Conservation (phyloP, 2,329 filamentous ascomycete species). For the Sporothrix schenckii region DNA sequence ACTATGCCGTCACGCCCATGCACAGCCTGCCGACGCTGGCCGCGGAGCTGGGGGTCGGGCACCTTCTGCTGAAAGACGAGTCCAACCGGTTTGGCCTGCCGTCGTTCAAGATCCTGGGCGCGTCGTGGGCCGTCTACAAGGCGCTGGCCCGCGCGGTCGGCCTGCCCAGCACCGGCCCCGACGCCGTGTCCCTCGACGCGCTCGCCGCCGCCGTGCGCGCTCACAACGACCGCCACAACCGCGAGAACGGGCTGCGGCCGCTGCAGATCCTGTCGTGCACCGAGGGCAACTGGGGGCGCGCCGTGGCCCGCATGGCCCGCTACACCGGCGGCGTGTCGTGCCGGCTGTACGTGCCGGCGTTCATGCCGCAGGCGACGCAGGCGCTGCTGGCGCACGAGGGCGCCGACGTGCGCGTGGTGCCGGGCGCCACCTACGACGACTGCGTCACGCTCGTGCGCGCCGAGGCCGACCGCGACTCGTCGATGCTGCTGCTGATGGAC, state of each 20-base stretch:
- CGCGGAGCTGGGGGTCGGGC: constrained; percentile 57
- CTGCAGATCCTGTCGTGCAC: constrained; percentile 64
- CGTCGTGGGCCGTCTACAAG: constrained; percentile 70
- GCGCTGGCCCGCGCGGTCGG: constrained; percentile 54
- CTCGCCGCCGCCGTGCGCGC: constrained; percentile 42
- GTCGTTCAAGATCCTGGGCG: constrained; percentile 79
- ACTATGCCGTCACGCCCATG: constrained; percentile 60
- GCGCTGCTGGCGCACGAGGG: constrained; percentile 64
- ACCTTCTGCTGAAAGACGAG: constrained; percentile 72
- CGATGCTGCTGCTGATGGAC: constrained; percentile 66
- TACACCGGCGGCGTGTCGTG: constrained; percentile 40
- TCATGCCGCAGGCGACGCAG: constrained; percentile 58
- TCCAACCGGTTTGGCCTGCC: constrained; percentile 68
- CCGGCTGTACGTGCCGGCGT: constrained; percentile 62
- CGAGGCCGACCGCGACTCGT: constrained; percentile 45
- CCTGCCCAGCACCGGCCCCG: constrained; percentile 43
- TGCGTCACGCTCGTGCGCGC: constrained; percentile 62
- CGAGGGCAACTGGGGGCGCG: constrained; percentile 77
- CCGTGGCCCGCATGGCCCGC: constrained; percentile 68
- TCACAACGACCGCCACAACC: constrained; percentile 23
- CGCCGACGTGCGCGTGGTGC: constrained; percentile 57
- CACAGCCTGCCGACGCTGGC: constrained; percentile 57
- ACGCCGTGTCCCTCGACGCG: constrained; percentile 46
- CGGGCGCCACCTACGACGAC: constrained; percentile 64
- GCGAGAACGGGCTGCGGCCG: constrained; percentile 34